Evolutionary conservation across 306 rosid species (phyloP).

Genomic region (Lathyrus tuberosus): DNA sequence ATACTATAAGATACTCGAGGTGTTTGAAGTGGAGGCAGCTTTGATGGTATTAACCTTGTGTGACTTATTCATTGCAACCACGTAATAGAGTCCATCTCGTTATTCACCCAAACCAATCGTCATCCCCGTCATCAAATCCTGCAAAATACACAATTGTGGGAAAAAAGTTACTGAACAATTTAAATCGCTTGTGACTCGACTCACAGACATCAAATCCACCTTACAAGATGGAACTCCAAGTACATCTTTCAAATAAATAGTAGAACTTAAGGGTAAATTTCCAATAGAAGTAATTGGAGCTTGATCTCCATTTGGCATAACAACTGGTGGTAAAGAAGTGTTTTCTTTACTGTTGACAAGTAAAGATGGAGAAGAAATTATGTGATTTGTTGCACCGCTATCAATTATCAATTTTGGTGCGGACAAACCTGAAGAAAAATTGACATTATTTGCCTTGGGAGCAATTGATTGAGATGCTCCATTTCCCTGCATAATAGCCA

Average conservation of each 20-base stretch:
- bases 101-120: background rate
- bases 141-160: background rate
- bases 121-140: background rate
- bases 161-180: no score
- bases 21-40: background rate
- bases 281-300: no score
- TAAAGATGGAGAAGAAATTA: background rate
- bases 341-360: slow-evolving; percentile 4
- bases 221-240: no score
- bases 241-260: no score
- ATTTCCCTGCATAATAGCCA: no score
- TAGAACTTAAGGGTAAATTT: no score
- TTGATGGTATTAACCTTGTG: background rate
- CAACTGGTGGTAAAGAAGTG: slow-evolving; percentile 14
- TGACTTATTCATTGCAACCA: background rate
- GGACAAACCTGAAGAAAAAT: background rate
- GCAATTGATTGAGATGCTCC: no score
- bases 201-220: no score
- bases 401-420: background rate
- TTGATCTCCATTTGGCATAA: background rate
- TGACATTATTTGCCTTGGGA: background rate
- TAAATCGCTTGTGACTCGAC: no score
- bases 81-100: background rate
- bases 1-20: background rate
- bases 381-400: background rate